Evolutionary conservation across 2,329 filamentous ascomycete genomes (phyloP).

Genomic region (Sphaerulina populicola): DNA sequence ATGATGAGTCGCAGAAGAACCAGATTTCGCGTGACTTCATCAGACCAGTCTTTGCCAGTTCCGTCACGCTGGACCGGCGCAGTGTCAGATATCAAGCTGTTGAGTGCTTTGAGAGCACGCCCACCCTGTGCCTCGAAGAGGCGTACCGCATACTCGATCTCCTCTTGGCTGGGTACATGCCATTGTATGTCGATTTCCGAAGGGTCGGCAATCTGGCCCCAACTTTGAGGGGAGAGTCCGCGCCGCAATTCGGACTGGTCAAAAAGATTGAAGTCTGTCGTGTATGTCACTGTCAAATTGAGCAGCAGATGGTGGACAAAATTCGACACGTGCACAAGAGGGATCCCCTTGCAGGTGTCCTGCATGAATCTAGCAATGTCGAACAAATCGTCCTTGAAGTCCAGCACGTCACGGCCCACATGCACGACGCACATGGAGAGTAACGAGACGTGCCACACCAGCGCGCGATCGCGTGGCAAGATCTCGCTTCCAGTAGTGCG

Average conservation of each 20-base stretch:
- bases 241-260: slow-evolving; percentile 64
- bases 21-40: slow-evolving; percentile 85
- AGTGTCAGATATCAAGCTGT: slow-evolving; percentile 69
- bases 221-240: slow-evolving; percentile 69
- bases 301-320: slow-evolving; percentile 93
- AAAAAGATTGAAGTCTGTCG: slow-evolving; percentile 79
- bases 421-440: slow-evolving; percentile 97
- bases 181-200: slow-evolving; percentile 75
- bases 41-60: slow-evolving; percentile 97
- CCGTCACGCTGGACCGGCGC: slow-evolving; percentile 82
- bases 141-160: slow-evolving; percentile 81
- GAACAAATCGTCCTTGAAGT: slow-evolving; percentile 80
- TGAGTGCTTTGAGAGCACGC: slow-evolving; percentile 65
- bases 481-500: slow-evolving; percentile 90
- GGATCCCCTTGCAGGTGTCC: slow-evolving; percentile 83
- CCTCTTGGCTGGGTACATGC: slow-evolving; percentile 73
- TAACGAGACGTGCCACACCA: slow-evolving; percentile 96
- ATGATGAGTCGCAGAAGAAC: slow-evolving; percentile 81
- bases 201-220: slow-evolving; percentile 71
- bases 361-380: slow-evolving; percentile 95
- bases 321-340: slow-evolving; percentile 93
- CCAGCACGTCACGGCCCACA: slow-evolving; percentile 79
- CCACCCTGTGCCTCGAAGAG: slow-evolving; percentile 78
- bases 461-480: slow-evolving; percentile 77
- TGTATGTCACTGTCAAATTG: slow-evolving; percentile 90